A percentile compares a stretch with the other conserved stretches of the same genome.
Evolutionary conservation across 164 flowering plant genomes (phyloP).

Genomic region (Stephania cephalantha): DNA sequence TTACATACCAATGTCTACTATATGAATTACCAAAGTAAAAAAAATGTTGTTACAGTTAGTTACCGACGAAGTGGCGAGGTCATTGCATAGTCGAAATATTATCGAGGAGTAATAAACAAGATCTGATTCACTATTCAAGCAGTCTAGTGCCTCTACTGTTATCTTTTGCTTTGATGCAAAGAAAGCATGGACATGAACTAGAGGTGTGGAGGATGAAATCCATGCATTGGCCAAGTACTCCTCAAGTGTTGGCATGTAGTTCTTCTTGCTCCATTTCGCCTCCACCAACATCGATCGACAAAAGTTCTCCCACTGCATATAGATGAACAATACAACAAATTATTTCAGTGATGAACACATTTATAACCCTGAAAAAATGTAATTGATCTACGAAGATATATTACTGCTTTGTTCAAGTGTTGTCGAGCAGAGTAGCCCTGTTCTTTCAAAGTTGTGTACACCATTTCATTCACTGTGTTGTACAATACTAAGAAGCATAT

Average conservation of each 20-base stretch:
- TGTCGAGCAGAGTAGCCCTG: constrained; percentile 25
- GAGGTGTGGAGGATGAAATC: constrained; percentile 42
- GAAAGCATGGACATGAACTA: constrained; percentile 27
- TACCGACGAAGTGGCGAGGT: constrained; percentile 34
- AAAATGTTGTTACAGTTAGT: background rate
- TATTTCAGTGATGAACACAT: background rate
- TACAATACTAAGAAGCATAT: constrained; percentile 34
- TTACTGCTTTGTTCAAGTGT: constrained; percentile 35
- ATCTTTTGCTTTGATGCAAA: constrained; percentile 13
- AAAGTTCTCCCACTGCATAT: constrained; percentile 44
- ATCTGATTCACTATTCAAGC: constrained; percentile 15
- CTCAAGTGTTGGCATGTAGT: constrained; percentile 32
- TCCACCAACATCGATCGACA: constrained; percentile 41
- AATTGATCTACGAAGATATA: background rate
- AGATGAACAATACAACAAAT: background rate
- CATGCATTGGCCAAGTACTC: constrained; percentile 46
- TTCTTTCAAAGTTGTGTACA: constrained; percentile 24
- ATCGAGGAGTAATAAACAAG: constrained; percentile 22
- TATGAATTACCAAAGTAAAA: background rate
- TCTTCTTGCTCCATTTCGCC: constrained; percentile 43
- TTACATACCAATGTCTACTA: no score
- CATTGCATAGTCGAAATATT: constrained; percentile 37
- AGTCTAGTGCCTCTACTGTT: constrained; percentile 10
- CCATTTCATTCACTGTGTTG: constrained; percentile 29
- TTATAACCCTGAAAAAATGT: background rate